Evolutionary conservation across 805 yeast genomes (phyloP), one percentile per base, ranked within the genome.

Genomic region (Pichia nanzhaoensis): DNA sequence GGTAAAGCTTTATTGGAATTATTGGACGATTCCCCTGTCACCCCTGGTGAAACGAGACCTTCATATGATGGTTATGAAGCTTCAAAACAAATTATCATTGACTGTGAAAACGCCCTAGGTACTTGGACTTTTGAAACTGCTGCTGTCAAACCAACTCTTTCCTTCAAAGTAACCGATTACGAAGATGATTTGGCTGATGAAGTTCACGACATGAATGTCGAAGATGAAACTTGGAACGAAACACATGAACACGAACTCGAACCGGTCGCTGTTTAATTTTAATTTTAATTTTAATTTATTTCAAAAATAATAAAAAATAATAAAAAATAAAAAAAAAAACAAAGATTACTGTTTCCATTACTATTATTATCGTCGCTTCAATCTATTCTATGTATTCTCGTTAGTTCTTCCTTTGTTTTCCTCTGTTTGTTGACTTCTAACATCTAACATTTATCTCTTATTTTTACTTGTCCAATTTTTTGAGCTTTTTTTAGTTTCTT

Each of bases 41-140:
- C 91, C 48, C 95, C 95, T 48, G 95, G 95, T 73, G 95, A 85
- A 71, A 84, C 91, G 40, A 82, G 93, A 78, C 84, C 90, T 34
- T 84, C 90, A 48, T 84, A 84, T 64, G 95, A 84, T 58, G 95
- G 95, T 55, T 84, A 84, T 65, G 93, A 84, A 66, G 89, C 91
- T 39, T 82, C 91, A 35, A 84, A 84, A 70, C 95, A 84, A 69
- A 84, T 84, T 65, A 84, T 84, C 58, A 80, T 84, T 56, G 95
- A 84, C 60, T 87, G 89, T 53, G 95, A 84, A 69, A 80, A 78
- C 54, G 89, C 93, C 46, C 74, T 84, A 64, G 84, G 85, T 53
- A 73, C 83, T 42, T 84, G 95, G 95, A 84, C 95, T 54, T 75
- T 84, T 58, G 93, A 84, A 59, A 70, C 80, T 47, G 91, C 95